phyloP scores from a whole-genome alignment of 2,329 filamentous ascomycete genomes.

The Tolypocladium amazonense region DNA sequence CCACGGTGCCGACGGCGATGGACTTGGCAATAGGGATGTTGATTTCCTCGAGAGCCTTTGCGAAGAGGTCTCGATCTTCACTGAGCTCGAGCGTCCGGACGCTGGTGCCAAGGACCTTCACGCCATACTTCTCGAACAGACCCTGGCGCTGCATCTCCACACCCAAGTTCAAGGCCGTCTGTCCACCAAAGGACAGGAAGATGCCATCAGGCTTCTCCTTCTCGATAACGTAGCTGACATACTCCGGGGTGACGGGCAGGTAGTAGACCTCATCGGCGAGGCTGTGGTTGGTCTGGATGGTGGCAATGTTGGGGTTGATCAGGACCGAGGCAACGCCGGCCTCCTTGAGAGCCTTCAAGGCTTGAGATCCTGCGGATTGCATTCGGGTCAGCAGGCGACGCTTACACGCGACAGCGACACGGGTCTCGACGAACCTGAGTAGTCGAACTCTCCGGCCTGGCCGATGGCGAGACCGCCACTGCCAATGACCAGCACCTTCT shows the following conservation, averaged over 20 bases:
- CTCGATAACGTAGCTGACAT: slow-evolving; percentile 95
- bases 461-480: slow-evolving; percentile 93
- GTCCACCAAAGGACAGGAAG: slow-evolving; percentile 92
- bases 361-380: slow-evolving; percentile 65
- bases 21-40: slow-evolving; percentile 96
- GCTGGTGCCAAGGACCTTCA: slow-evolving; percentile 91
- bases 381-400: neutral
- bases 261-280: slow-evolving; percentile 98
- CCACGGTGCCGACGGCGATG: slow-evolving; percentile 81
- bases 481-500: slow-evolving; percentile 95
- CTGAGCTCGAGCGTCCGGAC: slow-evolving; percentile 88
- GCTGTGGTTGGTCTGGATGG: slow-evolving; percentile 93
- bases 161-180: slow-evolving; percentile 93
- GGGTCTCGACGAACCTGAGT: slow-evolving; percentile 64
- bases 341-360: slow-evolving; percentile 93
- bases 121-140: slow-evolving; percentile 87
- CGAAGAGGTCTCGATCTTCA: slow-evolving; percentile 93
- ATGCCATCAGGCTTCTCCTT: slow-evolving; percentile 93
- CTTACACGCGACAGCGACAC: neutral
- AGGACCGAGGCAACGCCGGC: slow-evolving; percentile 84
- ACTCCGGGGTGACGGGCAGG: slow-evolving; percentile 93
- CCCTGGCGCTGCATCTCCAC: slow-evolving; percentile 96
- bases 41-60: slow-evolving; percentile 93
- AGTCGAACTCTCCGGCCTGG: slow-evolving; percentile 96
- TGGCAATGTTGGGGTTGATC: slow-evolving; percentile 97